Evolutionary conservation across 2,329 filamentous ascomycete species (phyloP).

Genomic region (Aspergillus candidus): DNA sequence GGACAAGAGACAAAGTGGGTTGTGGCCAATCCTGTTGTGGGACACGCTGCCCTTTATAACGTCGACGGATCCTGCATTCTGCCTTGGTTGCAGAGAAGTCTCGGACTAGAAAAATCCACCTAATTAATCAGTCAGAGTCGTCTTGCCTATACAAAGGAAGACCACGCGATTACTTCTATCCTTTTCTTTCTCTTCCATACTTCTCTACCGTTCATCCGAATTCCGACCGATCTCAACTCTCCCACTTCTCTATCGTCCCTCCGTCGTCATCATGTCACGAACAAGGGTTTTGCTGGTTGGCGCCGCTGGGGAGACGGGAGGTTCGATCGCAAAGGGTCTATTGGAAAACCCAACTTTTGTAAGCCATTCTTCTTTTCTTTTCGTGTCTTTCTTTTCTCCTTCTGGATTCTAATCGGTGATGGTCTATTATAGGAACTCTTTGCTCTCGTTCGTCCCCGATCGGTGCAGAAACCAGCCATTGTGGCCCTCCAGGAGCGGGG

Average conservation of each 20-base stretch:
- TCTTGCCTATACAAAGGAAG: not conserved
- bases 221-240: not conserved
- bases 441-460: slow-evolving; percentile 44
- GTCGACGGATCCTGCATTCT: slow-evolving; percentile 24
- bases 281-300: slow-evolving; percentile 35
- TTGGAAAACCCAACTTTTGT: slow-evolving; percentile 24
- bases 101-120: slow-evolving; percentile 2
- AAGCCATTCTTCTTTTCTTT: slow-evolving; percentile 15
- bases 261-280: slow-evolving; percentile 25
- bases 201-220: not conserved
- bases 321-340: slow-evolving; percentile 34
- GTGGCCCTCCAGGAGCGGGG: slow-evolving; percentile 37
- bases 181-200: slow-evolving; percentile 2
- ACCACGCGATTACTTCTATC: too few species aligned
- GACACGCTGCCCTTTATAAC: slow-evolving; percentile 30
- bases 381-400: slow-evolving; percentile 5
- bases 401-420: slow-evolving; percentile 2
- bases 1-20: slow-evolving; percentile 30
- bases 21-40: slow-evolving; percentile 21
- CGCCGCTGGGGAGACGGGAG: slow-evolving; percentile 36
- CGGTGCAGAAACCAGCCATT: slow-evolving; percentile 43
- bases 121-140: not conserved
- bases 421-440: slow-evolving; percentile 39
- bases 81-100: slow-evolving; percentile 8
- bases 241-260: slow-evolving; percentile 2